Evolutionary conservation across 2,329 filamentous ascomycete species (phyloP), one percentile per base, ranked within the genome.

Genomic region (Arthrobotrys megalospora): DNA sequence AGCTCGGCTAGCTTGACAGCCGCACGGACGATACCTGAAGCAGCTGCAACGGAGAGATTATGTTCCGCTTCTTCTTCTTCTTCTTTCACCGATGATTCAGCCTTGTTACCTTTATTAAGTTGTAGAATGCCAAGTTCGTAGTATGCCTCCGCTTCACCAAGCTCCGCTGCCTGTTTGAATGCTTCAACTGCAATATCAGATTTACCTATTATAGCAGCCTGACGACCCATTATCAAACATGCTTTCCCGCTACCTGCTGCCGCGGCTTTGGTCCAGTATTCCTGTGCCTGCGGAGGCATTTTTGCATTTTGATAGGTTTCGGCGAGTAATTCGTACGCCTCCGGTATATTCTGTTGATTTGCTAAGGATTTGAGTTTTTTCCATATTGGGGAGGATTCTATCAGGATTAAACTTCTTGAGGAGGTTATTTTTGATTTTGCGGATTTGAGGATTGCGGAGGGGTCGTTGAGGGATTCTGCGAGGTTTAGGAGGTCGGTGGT

Each of bases 71-170:
- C 62, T n/a, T 28, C n/a, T 16, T 77, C 80, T 4, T 76, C 79
- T 34, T 79, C 62, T n/a, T 28, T 28, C 11, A 6, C 4, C 16
- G 8, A 1, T 6, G 28, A 24, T 1, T 47, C 47, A 16, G 53
- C 66, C 16, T 68, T 72, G 5, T 58, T 48, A n/a, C 4, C 6
- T 43, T 10, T 19, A n/a, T 16, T n/a, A 10, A 76, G 38, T 19
- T 62, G 41, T 38, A 79, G 73, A n/a, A 80, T 60, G 7, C 80
- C 80, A 6, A 81, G 50, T 28, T 75, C 79, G 0, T 67, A 75
- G 73, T 77, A 81, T 5, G 70, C 80, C 34, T 79, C 80, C 14
- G 73, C 70, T 19, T 80, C 50, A 1, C 62, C 77, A 6, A 55
- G 24, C 19, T 78, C 79, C 36, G 55, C 79, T 1, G 79, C 80